These are phyloP conservation scores for Gliomastix tumulicola DNA, from an alignment of 2,329 filamentous ascomycete genomes.

Conservation along the genomic window DNA sequence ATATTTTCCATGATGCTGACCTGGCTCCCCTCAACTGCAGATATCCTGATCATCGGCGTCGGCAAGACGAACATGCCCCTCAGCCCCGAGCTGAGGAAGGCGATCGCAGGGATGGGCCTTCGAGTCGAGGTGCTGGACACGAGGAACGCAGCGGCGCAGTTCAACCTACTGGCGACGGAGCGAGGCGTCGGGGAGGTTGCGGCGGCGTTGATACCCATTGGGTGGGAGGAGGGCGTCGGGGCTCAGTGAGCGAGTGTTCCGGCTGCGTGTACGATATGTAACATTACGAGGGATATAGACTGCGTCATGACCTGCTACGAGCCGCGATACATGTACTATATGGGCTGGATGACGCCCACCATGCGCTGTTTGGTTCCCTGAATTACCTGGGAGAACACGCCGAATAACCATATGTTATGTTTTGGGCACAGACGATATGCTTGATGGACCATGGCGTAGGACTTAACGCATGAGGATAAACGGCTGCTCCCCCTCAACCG, in stretches of 20 bases:
- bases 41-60: slow-evolving; percentile 83
- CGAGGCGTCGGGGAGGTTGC: slow-evolving; percentile 79
- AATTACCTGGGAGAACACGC: too few species aligned
- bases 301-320: too few species aligned
- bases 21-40: slow-evolving; percentile 30
- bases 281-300: too few species aligned
- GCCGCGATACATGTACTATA: too few species aligned
- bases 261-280: too few species aligned
- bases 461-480: too few species aligned
- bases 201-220: slow-evolving; percentile 79
- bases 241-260: slow-evolving; percentile 16
- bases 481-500: too few species aligned
- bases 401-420: too few species aligned
- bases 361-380: too few species aligned
- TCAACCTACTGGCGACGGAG: slow-evolving; percentile 93
- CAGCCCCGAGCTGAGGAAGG: slow-evolving; percentile 63
- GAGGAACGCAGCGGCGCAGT: slow-evolving; percentile 87
- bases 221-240: slow-evolving; percentile 62
- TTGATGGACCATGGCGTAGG: too few species aligned
- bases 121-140: slow-evolving; percentile 87
- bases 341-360: too few species aligned
- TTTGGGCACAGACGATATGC: too few species aligned
- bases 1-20: slow-evolving; percentile 1
- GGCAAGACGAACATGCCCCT: slow-evolving; percentile 71
- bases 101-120: slow-evolving; percentile 73